These are phyloP conservation scores for Trametes sanguinea DNA, from an alignment of 768 basidiomycete genomes.

Conservation along the genomic window DNA sequence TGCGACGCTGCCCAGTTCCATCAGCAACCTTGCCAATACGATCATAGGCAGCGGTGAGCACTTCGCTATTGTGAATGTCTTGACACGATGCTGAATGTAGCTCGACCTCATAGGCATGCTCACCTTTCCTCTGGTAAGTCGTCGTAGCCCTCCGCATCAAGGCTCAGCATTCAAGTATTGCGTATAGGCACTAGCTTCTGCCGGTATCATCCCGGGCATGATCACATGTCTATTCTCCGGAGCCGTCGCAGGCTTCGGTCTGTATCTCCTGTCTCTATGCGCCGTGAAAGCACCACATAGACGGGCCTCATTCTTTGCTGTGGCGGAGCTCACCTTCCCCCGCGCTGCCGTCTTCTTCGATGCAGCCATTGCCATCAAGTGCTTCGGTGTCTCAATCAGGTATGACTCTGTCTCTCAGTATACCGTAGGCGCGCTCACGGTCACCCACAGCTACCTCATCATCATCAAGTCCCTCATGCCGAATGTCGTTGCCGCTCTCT, in stretches of 20 bases:
- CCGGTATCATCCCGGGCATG: slow-evolving; percentile 87
- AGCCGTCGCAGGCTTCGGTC: slow-evolving; percentile 72
- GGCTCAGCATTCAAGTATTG: neutral
- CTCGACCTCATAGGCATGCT: slow-evolving; percentile 65
- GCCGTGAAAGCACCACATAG: slow-evolving; percentile 76
- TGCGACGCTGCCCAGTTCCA: slow-evolving; percentile 66
- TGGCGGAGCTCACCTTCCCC: slow-evolving; percentile 87
- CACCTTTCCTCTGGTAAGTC: slow-evolving; percentile 76
- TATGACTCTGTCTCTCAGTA: slow-evolving; percentile 32
- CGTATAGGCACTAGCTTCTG: slow-evolving; percentile 81
- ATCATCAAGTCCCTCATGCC: slow-evolving; percentile 94
- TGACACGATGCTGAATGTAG: slow-evolving; percentile 6
- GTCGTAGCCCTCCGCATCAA: neutral
- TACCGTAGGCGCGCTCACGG: neutral
- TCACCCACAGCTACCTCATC: slow-evolving; percentile 70
- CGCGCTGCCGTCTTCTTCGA: slow-evolving; percentile 88
- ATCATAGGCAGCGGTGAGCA: slow-evolving; percentile 84
- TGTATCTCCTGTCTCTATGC: slow-evolving; percentile 86
- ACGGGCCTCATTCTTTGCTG: slow-evolving; percentile 78
- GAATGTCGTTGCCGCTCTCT: slow-evolving; percentile 81
- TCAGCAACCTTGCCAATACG: slow-evolving; percentile 85
- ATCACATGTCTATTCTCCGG: slow-evolving; percentile 87
- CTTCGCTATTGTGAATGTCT: slow-evolving; percentile 18
- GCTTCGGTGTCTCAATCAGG: slow-evolving; percentile 95
- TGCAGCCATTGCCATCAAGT: slow-evolving; percentile 92